phyloP scores from a whole-genome alignment of 2,329 filamentous ascomycete genomes.

The Phoma sp. region DNA sequence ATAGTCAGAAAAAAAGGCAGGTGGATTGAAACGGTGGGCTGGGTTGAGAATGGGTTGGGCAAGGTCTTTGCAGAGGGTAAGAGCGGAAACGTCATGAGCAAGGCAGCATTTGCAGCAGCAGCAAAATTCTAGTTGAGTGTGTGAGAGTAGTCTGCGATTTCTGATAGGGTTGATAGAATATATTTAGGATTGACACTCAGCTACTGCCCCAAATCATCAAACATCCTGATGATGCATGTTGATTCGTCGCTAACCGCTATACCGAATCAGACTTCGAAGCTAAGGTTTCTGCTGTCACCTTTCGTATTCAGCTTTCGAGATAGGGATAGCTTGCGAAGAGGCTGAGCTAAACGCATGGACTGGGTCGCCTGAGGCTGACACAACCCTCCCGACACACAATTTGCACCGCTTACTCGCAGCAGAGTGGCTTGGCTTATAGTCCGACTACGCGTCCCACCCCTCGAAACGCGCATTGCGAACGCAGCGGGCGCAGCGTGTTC shows the following conservation, averaged over 20 bases:
- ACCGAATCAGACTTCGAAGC: background rate
- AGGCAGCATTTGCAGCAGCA: conserved; percentile 1
- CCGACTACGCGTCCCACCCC: background rate
- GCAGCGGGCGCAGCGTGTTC: background rate
- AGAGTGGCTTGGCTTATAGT: background rate
- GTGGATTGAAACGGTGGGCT: conserved; percentile 31
- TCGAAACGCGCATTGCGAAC: background rate
- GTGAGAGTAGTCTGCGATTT: background rate
- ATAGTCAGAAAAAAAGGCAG: conserved; percentile 31
- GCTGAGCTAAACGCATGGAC: background rate
- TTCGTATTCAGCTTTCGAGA: background rate
- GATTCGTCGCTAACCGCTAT: background rate
- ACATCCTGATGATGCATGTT: no score
- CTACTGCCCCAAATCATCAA: no score
- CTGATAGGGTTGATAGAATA: background rate
- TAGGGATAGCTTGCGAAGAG: background rate
- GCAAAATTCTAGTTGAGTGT: background rate
- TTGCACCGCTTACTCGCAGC: background rate
- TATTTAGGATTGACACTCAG: background rate
- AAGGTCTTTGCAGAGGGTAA: conserved; percentile 32
- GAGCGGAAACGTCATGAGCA: conserved; percentile 30
- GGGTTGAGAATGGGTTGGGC: conserved; percentile 35
- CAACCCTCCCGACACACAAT: background rate
- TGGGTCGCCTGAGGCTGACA: conserved; percentile 4
- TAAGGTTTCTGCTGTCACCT: background rate